phyloP scores from a whole-genome alignment of 257 asterid species.

The Eucommia ulmoides region DNA sequence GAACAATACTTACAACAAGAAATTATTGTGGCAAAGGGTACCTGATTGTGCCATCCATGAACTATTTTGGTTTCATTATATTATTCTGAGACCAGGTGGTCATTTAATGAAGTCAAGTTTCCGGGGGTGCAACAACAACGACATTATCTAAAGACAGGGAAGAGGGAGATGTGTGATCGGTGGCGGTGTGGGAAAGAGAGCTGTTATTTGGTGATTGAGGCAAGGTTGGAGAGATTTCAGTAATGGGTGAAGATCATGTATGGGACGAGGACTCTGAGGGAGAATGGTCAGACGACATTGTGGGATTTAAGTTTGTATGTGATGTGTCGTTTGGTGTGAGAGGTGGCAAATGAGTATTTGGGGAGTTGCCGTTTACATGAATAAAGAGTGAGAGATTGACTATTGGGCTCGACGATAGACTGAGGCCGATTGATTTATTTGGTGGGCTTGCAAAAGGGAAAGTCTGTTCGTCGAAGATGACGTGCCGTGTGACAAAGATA shows the following conservation, averaged over 20 bases:
- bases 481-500: not conserved
- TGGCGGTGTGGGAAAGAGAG: not conserved
- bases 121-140: not conserved
- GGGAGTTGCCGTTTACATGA: not conserved
- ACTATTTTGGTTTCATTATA: not conserved
- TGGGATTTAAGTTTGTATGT: not conserved
- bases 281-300: not conserved
- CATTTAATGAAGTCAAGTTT: not conserved
- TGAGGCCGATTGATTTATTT: not conserved
- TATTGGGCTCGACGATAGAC: not conserved
- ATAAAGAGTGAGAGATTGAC: not conserved
- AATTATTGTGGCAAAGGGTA: not conserved
- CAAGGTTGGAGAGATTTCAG: not conserved
- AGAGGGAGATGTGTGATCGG: not conserved
- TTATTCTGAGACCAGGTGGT: not conserved
- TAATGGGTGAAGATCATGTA: not conserved
- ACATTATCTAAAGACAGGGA: not conserved
- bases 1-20: not conserved
- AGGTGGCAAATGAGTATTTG: not conserved
- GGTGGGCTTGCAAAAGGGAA: not conserved
- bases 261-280: not conserved
- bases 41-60: not conserved
- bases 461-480: conserved; percentile 1
- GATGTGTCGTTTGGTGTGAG: not conserved
- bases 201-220: not conserved